Conservation (phyloP, 2,329 filamentous ascomycete genomes). For the Diaporthe amygdali region DNA sequence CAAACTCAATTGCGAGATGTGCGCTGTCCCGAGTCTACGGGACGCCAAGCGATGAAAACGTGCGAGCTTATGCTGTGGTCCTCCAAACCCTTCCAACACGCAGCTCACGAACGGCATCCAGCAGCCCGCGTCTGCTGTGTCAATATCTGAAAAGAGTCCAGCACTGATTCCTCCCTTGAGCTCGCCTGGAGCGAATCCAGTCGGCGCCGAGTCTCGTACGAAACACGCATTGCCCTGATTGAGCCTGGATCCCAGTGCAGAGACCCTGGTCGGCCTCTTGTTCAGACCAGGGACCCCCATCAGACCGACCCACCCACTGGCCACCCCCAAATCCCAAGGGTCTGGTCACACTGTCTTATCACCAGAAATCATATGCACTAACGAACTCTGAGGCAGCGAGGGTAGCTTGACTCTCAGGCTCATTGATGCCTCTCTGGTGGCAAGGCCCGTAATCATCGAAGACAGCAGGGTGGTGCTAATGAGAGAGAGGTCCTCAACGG, state of each 20-base stretch:
- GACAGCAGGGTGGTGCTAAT: background rate
- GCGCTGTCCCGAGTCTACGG: conserved; percentile 7
- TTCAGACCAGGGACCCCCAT: background rate
- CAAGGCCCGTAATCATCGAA: background rate
- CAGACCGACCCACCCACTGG: background rate
- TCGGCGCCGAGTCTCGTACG: conserved; percentile 15
- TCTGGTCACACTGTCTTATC: background rate
- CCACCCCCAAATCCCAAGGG: background rate
- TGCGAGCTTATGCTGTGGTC: conserved; percentile 6
- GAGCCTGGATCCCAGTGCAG: background rate
- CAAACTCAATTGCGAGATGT: conserved; percentile 9
- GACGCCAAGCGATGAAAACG: conserved; percentile 12
- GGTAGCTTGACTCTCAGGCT: background rate
- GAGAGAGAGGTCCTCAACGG: background rate
- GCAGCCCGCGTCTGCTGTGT: background rate
- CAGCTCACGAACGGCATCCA: conserved; percentile 5
- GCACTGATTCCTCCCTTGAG: background rate
- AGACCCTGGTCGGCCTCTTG: background rate
- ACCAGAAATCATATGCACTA: background rate
- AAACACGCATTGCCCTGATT: background rate
- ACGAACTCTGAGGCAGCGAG: background rate
- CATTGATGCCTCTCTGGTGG: background rate
- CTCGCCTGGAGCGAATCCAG: background rate
- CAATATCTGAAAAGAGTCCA: background rate
- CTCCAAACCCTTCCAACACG: background rate